These are phyloP conservation scores for Amanita thiersii DNA, from an alignment of 768 basidiomycete species.

Conservation along the genomic window DNA sequence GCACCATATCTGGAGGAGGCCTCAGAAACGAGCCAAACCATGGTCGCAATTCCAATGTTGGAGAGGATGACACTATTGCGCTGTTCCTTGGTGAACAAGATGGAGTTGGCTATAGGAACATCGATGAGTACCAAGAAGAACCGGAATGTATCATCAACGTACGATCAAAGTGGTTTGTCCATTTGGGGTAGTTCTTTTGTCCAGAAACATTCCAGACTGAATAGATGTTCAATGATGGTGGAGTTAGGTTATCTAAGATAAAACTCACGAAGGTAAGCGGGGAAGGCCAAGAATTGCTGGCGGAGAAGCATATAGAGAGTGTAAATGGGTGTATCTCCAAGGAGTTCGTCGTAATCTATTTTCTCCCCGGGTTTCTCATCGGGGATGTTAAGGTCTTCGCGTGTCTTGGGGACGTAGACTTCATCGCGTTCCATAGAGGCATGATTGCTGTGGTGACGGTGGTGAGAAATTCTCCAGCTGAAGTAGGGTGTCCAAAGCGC, in stretches of 20 bases:
- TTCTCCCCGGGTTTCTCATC: slow-evolving; percentile 20
- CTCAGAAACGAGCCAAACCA: slow-evolving; percentile 31
- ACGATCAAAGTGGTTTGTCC: slow-evolving; percentile 66
- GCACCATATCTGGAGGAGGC: slow-evolving; percentile 29
- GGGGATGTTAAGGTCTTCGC: slow-evolving; percentile 45
- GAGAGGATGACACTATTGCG: slow-evolving; percentile 45
- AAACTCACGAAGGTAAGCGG: slow-evolving; percentile 48
- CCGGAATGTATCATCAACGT: too few species aligned
- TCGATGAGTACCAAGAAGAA: too few species aligned
- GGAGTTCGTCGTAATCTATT: slow-evolving; percentile 44
- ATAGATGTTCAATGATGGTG: slow-evolving; percentile 10
- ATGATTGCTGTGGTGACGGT: slow-evolving; percentile 43
- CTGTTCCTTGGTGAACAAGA: slow-evolving; percentile 48
- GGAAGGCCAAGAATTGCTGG: slow-evolving; percentile 52
- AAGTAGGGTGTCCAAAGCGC: slow-evolving; percentile 47
- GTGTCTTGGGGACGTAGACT: slow-evolving; percentile 55
- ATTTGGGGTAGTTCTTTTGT: slow-evolving; percentile 48
- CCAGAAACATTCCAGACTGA: slow-evolving; percentile 57
- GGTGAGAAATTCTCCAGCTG: slow-evolving; percentile 48
- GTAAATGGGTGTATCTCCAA: slow-evolving; percentile 56
- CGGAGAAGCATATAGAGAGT: slow-evolving; percentile 47
- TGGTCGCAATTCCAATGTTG: slow-evolving; percentile 45
- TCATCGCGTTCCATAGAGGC: slow-evolving; percentile 49
- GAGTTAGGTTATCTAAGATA: slow-evolving; percentile 8
- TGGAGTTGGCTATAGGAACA: slow-evolving; percentile 35